These are phyloP conservation scores for Schrenkiella parvula DNA, from an alignment of 345 rosid species.

Conservation along the genomic window DNA sequence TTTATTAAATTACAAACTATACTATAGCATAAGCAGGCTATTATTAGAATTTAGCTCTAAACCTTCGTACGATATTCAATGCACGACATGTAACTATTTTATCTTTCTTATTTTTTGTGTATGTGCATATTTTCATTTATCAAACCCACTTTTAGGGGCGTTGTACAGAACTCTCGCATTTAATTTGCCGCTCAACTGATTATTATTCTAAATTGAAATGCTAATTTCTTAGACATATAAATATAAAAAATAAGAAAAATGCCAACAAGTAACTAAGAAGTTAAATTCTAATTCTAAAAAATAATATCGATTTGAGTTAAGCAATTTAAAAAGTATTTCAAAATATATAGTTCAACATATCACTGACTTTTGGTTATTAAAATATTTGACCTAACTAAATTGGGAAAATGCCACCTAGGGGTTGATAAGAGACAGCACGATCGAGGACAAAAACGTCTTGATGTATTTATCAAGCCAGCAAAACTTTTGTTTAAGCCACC, in stretches of 20 bases:
- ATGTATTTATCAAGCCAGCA: conserved; percentile 36
- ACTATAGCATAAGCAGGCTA: conserved; percentile 24
- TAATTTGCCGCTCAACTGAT: conserved; percentile 10
- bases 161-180: conserved; percentile 23
- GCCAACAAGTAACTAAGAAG: neutral
- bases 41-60: conserved; percentile 8
- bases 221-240: neutral
- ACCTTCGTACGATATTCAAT: conserved; percentile 22
- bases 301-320: neutral
- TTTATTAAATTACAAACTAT: conserved; percentile 2
- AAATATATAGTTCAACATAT: neutral
- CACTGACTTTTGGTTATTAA: neutral
- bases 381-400: neutral
- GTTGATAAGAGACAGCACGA: conserved; percentile 19
- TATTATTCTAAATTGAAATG: neutral
- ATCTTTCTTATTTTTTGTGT: neutral
- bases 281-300: neutral
- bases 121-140: conserved; percentile 9
- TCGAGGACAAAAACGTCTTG: conserved; percentile 3
- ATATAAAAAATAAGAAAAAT: neutral
- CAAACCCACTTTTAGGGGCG: conserved; percentile 16
- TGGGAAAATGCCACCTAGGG: conserved; percentile 22
- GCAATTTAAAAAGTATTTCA: neutral
- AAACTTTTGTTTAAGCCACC: conserved; percentile 22
- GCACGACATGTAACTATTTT: conserved; percentile 26